These are phyloP conservation scores for Stentor coeruleus DNA, from an alignment of 73 alveolate genomes.

Conservation along the genomic window DNA sequence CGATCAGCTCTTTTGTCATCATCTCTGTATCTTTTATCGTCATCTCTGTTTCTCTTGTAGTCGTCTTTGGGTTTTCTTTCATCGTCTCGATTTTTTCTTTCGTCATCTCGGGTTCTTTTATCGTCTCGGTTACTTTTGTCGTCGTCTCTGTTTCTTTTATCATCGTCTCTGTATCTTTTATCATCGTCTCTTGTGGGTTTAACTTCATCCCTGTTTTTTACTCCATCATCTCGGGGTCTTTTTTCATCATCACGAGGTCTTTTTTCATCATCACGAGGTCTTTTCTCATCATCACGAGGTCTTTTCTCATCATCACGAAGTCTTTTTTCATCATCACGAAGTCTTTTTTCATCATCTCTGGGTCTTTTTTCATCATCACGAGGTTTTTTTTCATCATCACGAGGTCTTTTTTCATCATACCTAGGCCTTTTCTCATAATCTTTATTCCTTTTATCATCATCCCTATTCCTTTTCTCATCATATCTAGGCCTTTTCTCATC, in stretches of 20 bases:
- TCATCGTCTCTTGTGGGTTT: not conserved
- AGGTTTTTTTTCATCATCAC: not conserved
- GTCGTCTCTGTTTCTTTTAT: constrained; percentile 8
- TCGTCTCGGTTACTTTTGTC: constrained; percentile 11
- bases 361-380: not conserved
- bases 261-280: not conserved
- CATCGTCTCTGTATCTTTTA: not conserved
- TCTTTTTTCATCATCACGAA: not conserved
- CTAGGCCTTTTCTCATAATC: not conserved
- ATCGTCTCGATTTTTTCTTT: not conserved
- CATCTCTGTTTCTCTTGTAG: not conserved
- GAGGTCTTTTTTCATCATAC: not conserved
- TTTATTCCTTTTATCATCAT: not conserved
- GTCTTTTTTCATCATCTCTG: not conserved
- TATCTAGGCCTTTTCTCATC: not conserved
- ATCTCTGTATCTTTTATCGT: not conserved
- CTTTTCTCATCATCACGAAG: not conserved
- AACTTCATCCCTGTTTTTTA: not conserved
- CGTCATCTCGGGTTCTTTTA: not conserved
- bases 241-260: not conserved
- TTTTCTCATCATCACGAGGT: not conserved
- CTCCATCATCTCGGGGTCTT: not conserved
- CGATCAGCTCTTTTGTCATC: not conserved
- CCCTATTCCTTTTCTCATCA: not conserved
- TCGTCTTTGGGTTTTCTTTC: not conserved